phyloP scores from a whole-genome alignment of 2,329 filamentous ascomycete genomes.

The Camptophora hylomeconis region DNA sequence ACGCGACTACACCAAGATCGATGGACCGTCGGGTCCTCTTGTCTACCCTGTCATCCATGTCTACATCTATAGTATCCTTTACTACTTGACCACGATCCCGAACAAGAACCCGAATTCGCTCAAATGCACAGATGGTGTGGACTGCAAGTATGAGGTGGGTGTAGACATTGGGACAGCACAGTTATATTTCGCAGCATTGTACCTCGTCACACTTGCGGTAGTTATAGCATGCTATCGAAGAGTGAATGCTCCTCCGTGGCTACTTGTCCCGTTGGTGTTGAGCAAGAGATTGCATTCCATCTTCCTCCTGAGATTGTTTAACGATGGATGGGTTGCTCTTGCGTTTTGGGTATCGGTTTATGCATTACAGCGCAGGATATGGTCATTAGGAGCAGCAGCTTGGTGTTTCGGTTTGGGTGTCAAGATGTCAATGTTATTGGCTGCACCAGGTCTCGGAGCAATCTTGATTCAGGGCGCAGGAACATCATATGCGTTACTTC shows the following conservation, averaged over 20 bases:
- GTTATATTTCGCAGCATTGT: conserved; percentile 65
- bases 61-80: conserved; percentile 73
- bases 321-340: conserved; percentile 79
- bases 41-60: conserved; percentile 94
- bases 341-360: conserved; percentile 75
- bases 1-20: conserved; percentile 73
- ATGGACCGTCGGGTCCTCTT: conserved; percentile 78
- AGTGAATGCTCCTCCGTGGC: conserved; percentile 54
- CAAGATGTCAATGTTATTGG: conserved; percentile 85
- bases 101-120: no score
- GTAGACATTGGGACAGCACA: conserved; percentile 69
- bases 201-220: conserved; percentile 59
- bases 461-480: conserved; percentile 64
- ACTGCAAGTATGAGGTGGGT: no score
- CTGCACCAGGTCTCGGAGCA: conserved; percentile 66
- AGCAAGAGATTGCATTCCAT: conserved; percentile 92
- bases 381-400: conserved; percentile 57
- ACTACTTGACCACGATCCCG: conserved; percentile 67
- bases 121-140: no score
- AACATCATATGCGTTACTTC: conserved; percentile 48
- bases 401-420: conserved; percentile 76
- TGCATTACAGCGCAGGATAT: conserved; percentile 59
- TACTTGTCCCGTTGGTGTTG: conserved; percentile 71
- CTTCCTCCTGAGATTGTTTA: conserved; percentile 85
- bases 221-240: conserved; percentile 67